phyloP scores from a whole-genome alignment of 768 basidiomycete genomes.

The Termitomyces sp. region DNA sequence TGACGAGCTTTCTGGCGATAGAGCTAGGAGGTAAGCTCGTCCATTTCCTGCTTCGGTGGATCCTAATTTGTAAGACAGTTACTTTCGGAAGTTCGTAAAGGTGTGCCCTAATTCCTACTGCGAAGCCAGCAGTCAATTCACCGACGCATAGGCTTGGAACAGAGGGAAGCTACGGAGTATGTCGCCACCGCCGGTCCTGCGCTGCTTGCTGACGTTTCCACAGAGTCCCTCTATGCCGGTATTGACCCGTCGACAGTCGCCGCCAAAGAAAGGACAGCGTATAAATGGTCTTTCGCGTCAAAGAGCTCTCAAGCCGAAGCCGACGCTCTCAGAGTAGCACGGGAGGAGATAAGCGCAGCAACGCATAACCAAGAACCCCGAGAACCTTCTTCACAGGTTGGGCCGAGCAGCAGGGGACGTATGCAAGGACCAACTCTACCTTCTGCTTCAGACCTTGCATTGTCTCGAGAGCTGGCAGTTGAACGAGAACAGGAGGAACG shows the following conservation, averaged over 20 bases:
- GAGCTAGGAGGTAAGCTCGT: constrained; percentile 61
- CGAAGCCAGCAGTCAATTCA: background rate
- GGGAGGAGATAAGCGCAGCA: constrained; percentile 54
- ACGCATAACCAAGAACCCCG: constrained; percentile 31
- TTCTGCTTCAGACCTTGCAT: constrained; percentile 61
- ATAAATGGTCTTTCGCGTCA: constrained; percentile 85
- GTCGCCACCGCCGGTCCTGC: constrained; percentile 12
- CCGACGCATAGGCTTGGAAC: constrained; percentile 66
- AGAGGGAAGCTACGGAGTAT: constrained; percentile 67
- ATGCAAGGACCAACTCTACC: constrained; percentile 69
- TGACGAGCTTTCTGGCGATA: constrained; percentile 80
- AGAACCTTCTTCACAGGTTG: constrained; percentile 14
- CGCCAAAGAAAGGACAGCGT: constrained; percentile 71
- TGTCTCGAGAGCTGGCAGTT: constrained; percentile 59
- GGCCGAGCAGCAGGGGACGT: constrained; percentile 32
- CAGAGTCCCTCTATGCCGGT: constrained; percentile 59
- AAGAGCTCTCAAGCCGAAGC: constrained; percentile 58
- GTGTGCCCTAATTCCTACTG: constrained; percentile 29
- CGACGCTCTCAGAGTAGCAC: constrained; percentile 53
- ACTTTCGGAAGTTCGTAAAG: constrained; percentile 92
- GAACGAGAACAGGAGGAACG: constrained; percentile 54
- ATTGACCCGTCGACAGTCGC: constrained; percentile 51
- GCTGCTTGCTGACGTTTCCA: background rate
- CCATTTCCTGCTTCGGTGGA: constrained; percentile 14
- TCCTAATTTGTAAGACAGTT: constrained; percentile 45